A percentile compares a stretch with the other conserved stretches of the same genome.
Conservation (phyloP, 2,329 filamentous ascomycete species). For the Alternaria incomplexa region DNA sequence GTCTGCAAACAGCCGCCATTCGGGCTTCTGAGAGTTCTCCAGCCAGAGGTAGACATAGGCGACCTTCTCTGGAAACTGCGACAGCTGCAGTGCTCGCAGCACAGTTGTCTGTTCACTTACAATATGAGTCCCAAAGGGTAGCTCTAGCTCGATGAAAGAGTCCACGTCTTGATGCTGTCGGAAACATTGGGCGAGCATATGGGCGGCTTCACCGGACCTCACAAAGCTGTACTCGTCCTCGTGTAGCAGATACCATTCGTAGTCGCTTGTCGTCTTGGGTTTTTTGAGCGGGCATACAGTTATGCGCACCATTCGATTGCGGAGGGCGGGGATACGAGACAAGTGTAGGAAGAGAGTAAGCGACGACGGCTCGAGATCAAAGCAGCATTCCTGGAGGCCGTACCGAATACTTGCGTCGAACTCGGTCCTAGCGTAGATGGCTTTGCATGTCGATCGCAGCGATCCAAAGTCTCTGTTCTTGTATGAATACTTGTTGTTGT, state of each 20-base stretch:
- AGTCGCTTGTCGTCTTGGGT: background rate
- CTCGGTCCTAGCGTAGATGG: background rate
- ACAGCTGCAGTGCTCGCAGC: background rate
- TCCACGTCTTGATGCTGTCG: background rate
- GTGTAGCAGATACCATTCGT: background rate
- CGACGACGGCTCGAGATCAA: background rate
- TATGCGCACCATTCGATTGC: background rate
- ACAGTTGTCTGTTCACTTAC: background rate
- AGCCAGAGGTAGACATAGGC: background rate
- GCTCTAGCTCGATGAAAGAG: background rate
- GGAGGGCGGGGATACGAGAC: background rate
- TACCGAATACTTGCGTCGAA: background rate
- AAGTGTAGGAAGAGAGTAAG: background rate
- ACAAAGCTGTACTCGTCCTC: background rate
- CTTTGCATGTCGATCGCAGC: background rate
- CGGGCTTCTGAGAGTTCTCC: background rate
- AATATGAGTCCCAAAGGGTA: background rate
- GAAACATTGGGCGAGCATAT: background rate
- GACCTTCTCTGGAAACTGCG: background rate
- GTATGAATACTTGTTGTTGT: background rate
- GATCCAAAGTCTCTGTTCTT: background rate
- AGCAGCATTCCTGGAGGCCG: background rate
- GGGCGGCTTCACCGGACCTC: background rate
- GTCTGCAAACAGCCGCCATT: background rate
- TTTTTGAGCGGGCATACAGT: background rate